Percentiles rank a stretch among this genome's conserved stretches.
Evolutionary conservation across 352 stramenopile species (phyloP).

Genomic region (Globisporangium echinulatum): DNA sequence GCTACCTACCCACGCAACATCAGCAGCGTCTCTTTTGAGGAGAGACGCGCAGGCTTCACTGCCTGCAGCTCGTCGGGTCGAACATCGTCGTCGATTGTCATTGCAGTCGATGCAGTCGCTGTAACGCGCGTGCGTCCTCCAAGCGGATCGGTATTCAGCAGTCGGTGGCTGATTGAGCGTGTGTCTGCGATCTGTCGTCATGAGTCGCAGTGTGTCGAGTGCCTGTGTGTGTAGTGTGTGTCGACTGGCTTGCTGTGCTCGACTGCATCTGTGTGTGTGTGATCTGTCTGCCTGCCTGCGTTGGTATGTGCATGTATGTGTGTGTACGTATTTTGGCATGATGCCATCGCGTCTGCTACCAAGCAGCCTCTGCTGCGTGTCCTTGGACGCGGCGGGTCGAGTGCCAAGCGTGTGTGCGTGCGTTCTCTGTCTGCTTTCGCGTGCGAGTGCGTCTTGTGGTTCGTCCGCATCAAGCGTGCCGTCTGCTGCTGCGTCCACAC

Average conservation of each 20-base stretch:
- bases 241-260: too few species aligned
- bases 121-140: neutral
- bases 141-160: too few species aligned
- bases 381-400: constrained; percentile 2
- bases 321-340: neutral
- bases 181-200: too few species aligned
- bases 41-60: neutral
- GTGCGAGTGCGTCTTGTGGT: constrained; percentile 11
- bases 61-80: neutral
- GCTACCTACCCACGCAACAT: neutral
- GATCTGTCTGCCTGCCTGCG: too few species aligned
- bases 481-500: too few species aligned
- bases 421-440: constrained; percentile 11
- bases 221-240: too few species aligned
- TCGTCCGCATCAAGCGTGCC: neutral
- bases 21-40: neutral
- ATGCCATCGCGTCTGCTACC: too few species aligned
- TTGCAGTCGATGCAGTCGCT: neutral
- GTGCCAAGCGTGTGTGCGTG: constrained; percentile 1
- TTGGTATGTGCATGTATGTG: constrained; percentile 3
- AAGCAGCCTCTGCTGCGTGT: too few species aligned
- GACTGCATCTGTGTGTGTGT: too few species aligned
- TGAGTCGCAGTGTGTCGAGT: too few species aligned
- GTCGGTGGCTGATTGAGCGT: too few species aligned
- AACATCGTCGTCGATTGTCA: neutral